Evolutionary conservation across 2,329 filamentous ascomycete genomes (phyloP).

Genomic region (Colletotrichum lupini): DNA sequence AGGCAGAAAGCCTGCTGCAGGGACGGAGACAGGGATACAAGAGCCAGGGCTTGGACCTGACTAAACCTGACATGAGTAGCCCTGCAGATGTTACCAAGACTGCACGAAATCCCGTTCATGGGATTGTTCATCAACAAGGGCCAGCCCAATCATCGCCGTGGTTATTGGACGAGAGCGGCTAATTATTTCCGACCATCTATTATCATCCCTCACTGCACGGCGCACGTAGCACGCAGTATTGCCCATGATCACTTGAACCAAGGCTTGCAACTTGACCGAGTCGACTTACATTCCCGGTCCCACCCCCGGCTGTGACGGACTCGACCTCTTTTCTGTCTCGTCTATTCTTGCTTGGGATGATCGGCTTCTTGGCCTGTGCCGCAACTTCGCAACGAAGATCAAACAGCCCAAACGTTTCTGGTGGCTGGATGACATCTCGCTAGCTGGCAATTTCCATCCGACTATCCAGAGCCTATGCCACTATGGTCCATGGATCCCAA

Average conservation of each 20-base stretch:
- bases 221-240: neutral
- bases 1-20: neutral
- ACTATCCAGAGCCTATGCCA: neutral
- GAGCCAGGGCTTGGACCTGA: neutral
- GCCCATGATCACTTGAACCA: neutral
- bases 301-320: constrained; percentile 6
- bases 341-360: constrained; percentile 33
- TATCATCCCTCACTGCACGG: too few species aligned
- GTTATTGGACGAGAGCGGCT: constrained; percentile 8
- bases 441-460: neutral
- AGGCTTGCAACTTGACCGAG: neutral
- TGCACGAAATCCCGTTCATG: neutral
- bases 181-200: neutral
- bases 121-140: neutral
- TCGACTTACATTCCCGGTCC: neutral
- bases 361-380: constrained; percentile 6
- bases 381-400: constrained; percentile 30
- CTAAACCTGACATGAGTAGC: neutral
- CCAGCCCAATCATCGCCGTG: neutral
- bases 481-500: neutral
- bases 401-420: constrained; percentile 35
- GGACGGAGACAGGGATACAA: neutral
- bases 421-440: constrained; percentile 18
- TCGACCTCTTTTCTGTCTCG: constrained; percentile 8
- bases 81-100: neutral